Conservation (phyloP, 2,329 filamentous ascomycete genomes). For the Stagonosporopsis vannaccii region DNA sequence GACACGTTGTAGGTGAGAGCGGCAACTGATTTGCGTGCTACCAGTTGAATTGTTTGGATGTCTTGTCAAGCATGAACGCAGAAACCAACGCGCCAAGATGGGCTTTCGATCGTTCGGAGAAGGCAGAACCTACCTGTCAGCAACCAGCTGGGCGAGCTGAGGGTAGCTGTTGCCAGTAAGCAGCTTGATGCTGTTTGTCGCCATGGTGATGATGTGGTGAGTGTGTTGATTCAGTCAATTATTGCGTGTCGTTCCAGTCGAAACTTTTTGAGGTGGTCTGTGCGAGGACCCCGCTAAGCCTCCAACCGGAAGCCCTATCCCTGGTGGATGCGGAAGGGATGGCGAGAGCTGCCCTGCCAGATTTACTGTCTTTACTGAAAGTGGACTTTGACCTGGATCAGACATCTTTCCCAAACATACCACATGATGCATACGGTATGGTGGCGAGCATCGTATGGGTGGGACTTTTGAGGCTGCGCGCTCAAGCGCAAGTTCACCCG, state of each 20-base stretch:
- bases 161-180: slow-evolving; percentile 79
- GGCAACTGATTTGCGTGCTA: neutral
- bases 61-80: slow-evolving; percentile 4
- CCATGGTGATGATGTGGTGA: slow-evolving; percentile 58
- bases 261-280: slow-evolving; percentile 35
- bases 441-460: neutral
- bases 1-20: neutral
- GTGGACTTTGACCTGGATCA: neutral
- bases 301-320: neutral
- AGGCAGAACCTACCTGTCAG: slow-evolving; percentile 63
- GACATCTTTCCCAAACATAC: too few species aligned
- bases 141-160: slow-evolving; percentile 72
- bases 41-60: neutral
- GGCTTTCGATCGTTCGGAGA: slow-evolving; percentile 7
- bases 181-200: slow-evolving; percentile 76
- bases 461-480: neutral
- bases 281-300: slow-evolving; percentile 20
- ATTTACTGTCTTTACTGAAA: neutral
- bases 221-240: slow-evolving; percentile 21
- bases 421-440: neutral
- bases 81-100: slow-evolving; percentile 18
- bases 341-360: slow-evolving; percentile 1
- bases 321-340: neutral
- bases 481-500: neutral
- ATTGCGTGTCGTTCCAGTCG: slow-evolving; percentile 9